Evolutionary conservation across 2,329 filamentous ascomycete species (phyloP).

Genomic region (Sarocladium oryzae): DNA sequence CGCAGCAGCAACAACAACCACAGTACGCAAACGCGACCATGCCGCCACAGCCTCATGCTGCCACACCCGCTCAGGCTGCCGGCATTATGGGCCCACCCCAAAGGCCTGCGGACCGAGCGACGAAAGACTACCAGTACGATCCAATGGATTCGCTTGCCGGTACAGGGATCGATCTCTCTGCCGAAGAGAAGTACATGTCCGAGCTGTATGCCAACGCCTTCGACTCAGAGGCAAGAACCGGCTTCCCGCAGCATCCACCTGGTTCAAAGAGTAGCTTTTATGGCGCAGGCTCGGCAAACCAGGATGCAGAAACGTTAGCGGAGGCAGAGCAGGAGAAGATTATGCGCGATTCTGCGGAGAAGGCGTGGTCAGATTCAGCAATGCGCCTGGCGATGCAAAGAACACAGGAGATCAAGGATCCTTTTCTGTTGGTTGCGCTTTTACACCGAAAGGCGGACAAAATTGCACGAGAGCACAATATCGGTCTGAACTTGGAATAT

Average conservation of each 20-base stretch:
- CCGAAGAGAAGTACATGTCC: constrained; percentile 77
- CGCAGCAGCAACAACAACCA: constrained; percentile 13
- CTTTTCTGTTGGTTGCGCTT: constrained; percentile 63
- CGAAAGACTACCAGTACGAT: constrained; percentile 62
- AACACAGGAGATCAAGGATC: constrained; percentile 65
- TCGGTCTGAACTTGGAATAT: constrained; percentile 48
- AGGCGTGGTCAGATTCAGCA: constrained; percentile 60
- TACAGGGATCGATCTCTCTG: constrained; percentile 79
- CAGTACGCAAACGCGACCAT: constrained; percentile 24
- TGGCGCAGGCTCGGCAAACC: constrained; percentile 59
- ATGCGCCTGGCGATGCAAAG: constrained; percentile 52
- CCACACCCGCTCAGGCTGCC: constrained; percentile 17
- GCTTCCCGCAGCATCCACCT: constrained; percentile 45
- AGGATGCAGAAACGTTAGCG: constrained; percentile 42
- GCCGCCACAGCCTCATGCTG: constrained; percentile 19
- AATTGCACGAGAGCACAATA: constrained; percentile 50
- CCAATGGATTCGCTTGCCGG: constrained; percentile 77
- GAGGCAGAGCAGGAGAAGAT: constrained; percentile 54
- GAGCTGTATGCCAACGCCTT: constrained; percentile 53
- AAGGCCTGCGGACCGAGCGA: constrained; percentile 54
- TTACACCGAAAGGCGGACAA: constrained; percentile 52
- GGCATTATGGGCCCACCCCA: constrained; percentile 51
- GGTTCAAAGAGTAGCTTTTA: constrained; percentile 54
- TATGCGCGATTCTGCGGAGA: constrained; percentile 57
- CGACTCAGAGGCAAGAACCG: constrained; percentile 41